Evolutionary conservation across 345 rosid genomes (phyloP).

Genomic region (Euphorbia lathyris): DNA sequence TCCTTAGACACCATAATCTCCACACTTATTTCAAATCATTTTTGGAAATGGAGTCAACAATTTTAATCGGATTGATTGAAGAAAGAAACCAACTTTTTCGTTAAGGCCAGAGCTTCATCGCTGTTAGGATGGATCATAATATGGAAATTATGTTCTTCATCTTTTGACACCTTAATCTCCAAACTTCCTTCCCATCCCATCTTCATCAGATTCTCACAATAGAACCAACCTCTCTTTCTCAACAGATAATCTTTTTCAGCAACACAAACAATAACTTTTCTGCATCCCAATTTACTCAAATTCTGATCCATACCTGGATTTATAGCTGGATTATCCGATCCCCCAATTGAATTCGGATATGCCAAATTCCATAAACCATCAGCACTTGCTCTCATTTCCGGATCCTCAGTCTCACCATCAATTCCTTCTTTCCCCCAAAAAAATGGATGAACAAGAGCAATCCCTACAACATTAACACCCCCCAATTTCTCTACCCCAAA

Average conservation of each 20-base stretch:
- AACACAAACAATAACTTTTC: conserved; percentile 18
- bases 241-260: conserved; percentile 17
- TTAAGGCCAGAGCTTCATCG: conserved; percentile 34
- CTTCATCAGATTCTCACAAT: conserved; percentile 32
- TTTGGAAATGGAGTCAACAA: no score
- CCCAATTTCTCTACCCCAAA: background rate
- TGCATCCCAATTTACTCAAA: conserved; percentile 15
- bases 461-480: conserved; percentile 1
- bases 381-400: background rate
- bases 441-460: conserved; percentile 15
- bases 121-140: conserved; percentile 48
- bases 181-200: conserved; percentile 47
- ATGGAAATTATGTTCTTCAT: conserved; percentile 68
- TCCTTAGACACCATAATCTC: conserved; percentile 55
- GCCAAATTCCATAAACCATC: conserved; percentile 45
- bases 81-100: background rate
- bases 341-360: conserved; percentile 31
- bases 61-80: background rate
- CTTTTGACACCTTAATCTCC: conserved; percentile 54
- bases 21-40: no score
- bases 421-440: conserved; percentile 16
- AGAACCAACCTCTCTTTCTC: conserved; percentile 20
- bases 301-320: conserved; percentile 13
- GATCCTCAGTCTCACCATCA: conserved; percentile 18
- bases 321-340: conserved; percentile 25